Evolutionary conservation across 257 asterid genomes (phyloP), one percentile per base, ranked within the genome.

Genomic region (Lycium ferocissimum): DNA sequence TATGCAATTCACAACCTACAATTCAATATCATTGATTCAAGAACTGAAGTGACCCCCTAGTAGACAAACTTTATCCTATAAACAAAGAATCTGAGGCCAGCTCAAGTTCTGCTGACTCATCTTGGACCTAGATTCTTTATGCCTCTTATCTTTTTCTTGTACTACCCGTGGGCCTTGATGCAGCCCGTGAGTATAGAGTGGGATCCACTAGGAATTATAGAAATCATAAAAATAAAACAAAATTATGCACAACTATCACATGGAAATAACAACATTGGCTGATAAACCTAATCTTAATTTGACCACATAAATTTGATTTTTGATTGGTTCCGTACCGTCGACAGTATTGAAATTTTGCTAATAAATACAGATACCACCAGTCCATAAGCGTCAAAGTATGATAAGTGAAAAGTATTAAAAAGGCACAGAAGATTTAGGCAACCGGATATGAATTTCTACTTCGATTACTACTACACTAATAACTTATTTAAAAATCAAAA

Each of bases 211-310:
- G 0, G n/a, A 13, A 2, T n/a, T 59, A 18, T 2, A 20, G 1
- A 47, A 75, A n/a, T 26, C 33, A 26, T 26, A 26, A 26, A 26
- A 26, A 75, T 11, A 13, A 4, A 20, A 73, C 2, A 6, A 13
- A 75, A 75, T 49, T 51, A 22, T 49, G 38, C 82, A 53, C 82
- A 76, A 76, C 53, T 26, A 22, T 76, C 82, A 51, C 63, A 51
- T 76, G 81, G 45, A 75, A 75, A 20, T 49, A 9, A 53, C 78
- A 70, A 38, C 15, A 7, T 70, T 70, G 79, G 18, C 38, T 51
- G 7, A 13, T 51, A 76, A 22, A 26, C 22, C 6, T 26, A 26
- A 26, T 26, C 33, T 26, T 26, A 26, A 26, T 26, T 51, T 13
- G 62, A 22, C 63, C 3, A 26, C 20, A 7, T 76, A 76, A 14